These are phyloP conservation scores for Alloteropsis angusta DNA, from an alignment of 202 grass and related monocot species.

Conservation along the genomic window DNA sequence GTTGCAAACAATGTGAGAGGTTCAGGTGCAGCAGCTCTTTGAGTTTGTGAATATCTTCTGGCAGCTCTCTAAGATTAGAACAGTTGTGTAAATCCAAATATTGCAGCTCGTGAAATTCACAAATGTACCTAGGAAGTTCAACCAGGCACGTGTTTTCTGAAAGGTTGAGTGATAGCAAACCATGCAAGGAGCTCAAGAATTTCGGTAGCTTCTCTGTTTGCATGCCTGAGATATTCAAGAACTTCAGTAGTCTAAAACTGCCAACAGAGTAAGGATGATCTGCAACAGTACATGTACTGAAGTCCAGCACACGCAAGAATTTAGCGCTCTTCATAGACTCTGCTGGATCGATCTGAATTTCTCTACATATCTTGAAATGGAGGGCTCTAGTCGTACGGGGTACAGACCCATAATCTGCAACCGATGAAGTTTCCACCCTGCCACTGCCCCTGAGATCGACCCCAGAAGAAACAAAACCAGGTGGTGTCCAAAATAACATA, in stretches of 20 bases:
- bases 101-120: background rate
- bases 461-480: too few relatives aligned
- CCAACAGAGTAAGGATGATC: background rate
- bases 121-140: background rate
- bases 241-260: background rate
- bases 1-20: background rate
- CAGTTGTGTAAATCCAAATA: background rate
- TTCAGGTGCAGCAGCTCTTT: background rate
- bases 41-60: background rate
- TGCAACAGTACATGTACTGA: background rate
- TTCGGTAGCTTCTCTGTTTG: background rate
- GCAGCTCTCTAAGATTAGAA: background rate
- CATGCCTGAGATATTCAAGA: background rate
- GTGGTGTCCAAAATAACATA: background rate
- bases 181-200: background rate
- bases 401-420: background rate
- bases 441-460: too few relatives aligned
- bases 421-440: too few relatives aligned
- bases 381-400: constrained; percentile 17
- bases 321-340: background rate
- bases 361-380: constrained; percentile 13
- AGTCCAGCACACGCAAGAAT: constrained; percentile 24
- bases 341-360: background rate
- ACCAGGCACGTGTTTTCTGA: background rate
- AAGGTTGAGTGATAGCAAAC: background rate